phyloP scores from a whole-genome alignment of 345 rosid genomes.

The Clarkia xantiana region DNA sequence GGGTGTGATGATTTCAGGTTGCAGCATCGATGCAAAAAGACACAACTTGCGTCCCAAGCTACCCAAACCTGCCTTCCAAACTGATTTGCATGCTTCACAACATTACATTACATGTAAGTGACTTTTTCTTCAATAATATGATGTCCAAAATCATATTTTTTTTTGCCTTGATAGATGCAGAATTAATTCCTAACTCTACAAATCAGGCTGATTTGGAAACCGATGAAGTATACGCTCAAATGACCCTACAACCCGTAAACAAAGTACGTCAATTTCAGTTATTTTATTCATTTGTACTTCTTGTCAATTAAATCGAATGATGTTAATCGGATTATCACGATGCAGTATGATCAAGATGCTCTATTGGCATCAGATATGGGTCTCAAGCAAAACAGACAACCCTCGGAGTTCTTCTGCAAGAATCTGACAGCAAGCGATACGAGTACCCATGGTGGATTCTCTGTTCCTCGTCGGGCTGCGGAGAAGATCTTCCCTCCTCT shows the following conservation, averaged over 20 bases:
- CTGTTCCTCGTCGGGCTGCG: constrained; percentile 94
- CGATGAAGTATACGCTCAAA: constrained; percentile 71
- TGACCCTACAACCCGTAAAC: constrained; percentile 69
- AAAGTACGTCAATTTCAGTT: constrained; percentile 35
- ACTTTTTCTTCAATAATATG: constrained; percentile 2
- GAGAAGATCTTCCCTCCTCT: constrained; percentile 93
- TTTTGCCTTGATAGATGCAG: too few relatives aligned
- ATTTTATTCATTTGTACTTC: not conserved
- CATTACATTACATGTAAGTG: constrained; percentile 51
- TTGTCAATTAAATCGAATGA: not conserved
- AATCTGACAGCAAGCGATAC: constrained; percentile 95
- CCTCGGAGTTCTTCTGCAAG: constrained; percentile 92
- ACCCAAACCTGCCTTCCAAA: constrained; percentile 65
- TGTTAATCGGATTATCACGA: constrained; percentile 4
- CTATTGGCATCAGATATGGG: constrained; percentile 71
- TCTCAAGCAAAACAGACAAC: constrained; percentile 65
- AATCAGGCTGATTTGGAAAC: constrained; percentile 62
- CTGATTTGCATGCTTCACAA: constrained; percentile 60
- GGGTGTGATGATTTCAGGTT: constrained; percentile 29
- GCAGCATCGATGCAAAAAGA: constrained; percentile 73
- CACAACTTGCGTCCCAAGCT: constrained; percentile 50
- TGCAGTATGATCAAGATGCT: constrained; percentile 83
- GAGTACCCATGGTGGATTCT: constrained; percentile 94
- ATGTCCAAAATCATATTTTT: too few relatives aligned
- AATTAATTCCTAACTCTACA: constrained; percentile 3